Percentiles rank a stretch among this genome's conserved stretches.
These are phyloP conservation scores for Petunia axillaris DNA, from an alignment of 257 asterid genomes.

Conservation along the genomic window DNA sequence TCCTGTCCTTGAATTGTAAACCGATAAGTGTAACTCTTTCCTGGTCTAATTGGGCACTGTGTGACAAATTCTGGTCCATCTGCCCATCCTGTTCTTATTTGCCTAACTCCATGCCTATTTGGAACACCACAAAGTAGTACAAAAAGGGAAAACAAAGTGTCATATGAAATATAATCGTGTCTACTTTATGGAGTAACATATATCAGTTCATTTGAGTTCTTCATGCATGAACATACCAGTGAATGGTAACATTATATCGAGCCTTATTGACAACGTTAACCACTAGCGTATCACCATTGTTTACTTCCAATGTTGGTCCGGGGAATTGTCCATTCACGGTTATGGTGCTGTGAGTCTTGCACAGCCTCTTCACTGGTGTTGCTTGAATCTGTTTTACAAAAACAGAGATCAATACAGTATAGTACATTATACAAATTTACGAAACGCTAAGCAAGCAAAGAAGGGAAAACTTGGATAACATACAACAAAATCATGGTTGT, in stretches of 20 bases:
- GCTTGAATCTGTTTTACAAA: slow-evolving; percentile 63
- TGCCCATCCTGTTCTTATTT: slow-evolving; percentile 75
- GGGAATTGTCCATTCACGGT: slow-evolving; percentile 82
- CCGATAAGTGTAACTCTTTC: slow-evolving; percentile 69
- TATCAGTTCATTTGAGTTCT: neutral
- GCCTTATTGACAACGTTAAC: slow-evolving; percentile 68
- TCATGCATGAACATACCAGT: slow-evolving; percentile 53
- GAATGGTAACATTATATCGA: slow-evolving; percentile 74
- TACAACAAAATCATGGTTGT: slow-evolving; percentile 70
- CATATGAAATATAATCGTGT: neutral
- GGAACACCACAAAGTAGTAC: neutral
- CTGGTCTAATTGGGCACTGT: slow-evolving; percentile 87
- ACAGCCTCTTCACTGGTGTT: slow-evolving; percentile 88
- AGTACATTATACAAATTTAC: neutral
- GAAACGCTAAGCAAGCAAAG: neutral
- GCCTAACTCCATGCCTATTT: slow-evolving; percentile 86
- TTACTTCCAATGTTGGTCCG: slow-evolving; percentile 75
- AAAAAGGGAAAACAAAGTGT: neutral
- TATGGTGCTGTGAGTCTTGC: slow-evolving; percentile 66
- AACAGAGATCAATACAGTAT: neutral
- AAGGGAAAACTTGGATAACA: slow-evolving; percentile 26
- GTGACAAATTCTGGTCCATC: slow-evolving; percentile 89
- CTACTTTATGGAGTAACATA: neutral
- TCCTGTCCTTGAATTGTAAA: slow-evolving; percentile 78
- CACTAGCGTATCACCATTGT: slow-evolving; percentile 75